Evolutionary conservation across 1,284 basidiomycete genomes (phyloP), one percentile per base, ranked within the genome.

Genomic region (Cystobasidium sp.): DNA sequence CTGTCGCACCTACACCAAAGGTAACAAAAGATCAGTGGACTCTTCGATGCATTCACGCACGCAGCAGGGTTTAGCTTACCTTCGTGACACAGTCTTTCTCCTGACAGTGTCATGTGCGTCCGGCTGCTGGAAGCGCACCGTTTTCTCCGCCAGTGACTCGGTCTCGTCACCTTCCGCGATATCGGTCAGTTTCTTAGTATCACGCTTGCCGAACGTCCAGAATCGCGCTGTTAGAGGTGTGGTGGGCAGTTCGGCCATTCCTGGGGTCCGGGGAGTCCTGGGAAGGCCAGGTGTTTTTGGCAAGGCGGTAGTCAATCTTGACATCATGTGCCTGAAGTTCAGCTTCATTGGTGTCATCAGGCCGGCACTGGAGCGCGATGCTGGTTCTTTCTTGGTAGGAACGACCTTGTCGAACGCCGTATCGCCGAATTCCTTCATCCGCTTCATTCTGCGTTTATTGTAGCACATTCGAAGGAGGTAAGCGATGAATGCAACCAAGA

Each of bases 331-430:
- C 63, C 20, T 65, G 62, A 73, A 73, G 22, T 59, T 43, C 31
- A 64, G 16, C 47, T 53, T 63, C 46, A 63, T 53, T 10, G 70
- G 53, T 10, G 59, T 71, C 12, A 9, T 53, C 6, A 8, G 5
- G 31, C 37, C 31, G 12, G 9, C 14, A 37, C 46, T 16, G 12
- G 46, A 10, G 1, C 18, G 1, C 3, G 61, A 43, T 20, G n/a
- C 31, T 39, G 1, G 37, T 55, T 56, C n/a, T 39, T 66, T 66
- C 20, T 24, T 12, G 7, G 70, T 31, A 4, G 70, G 62, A 8
- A 73, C 20, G 16, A 73, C 70, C 53, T 73, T 73, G 43, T 73
- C 70, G 53, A 73, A 73, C 22, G 70, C 47, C 1, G 31, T 31
- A 31, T 73, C 63, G 20, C 56, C 51, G 39, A 58, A 66, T 14